phyloP scores from a whole-genome alignment of 352 stramenopile genomes.

The Phytophthora tentaculata region DNA sequence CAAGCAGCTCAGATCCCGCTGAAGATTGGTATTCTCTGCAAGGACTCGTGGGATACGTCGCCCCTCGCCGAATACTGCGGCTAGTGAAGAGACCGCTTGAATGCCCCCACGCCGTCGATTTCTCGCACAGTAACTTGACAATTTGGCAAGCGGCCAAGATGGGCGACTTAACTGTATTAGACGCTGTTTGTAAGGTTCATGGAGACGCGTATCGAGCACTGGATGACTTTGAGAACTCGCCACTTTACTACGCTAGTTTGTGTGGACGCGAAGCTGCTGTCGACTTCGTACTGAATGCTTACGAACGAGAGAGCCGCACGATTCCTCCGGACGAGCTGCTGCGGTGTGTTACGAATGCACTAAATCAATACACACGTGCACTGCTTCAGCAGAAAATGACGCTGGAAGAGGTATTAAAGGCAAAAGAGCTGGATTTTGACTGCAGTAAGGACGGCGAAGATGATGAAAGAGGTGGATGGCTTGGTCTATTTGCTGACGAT shows the following conservation, averaged over 20 bases:
- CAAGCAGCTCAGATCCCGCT: background rate
- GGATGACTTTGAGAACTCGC: slow-evolving; percentile 43
- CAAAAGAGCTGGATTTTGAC: slow-evolving; percentile 14
- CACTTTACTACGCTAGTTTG: slow-evolving; percentile 46
- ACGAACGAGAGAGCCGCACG: slow-evolving; percentile 14
- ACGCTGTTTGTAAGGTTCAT: slow-evolving; percentile 27
- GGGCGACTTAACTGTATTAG: slow-evolving; percentile 25
- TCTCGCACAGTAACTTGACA: slow-evolving; percentile 30
- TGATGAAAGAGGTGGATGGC: slow-evolving; percentile 16
- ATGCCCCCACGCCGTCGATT: slow-evolving; percentile 9
- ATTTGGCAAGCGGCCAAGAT: slow-evolving; percentile 49
- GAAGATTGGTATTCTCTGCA: slow-evolving; percentile 35
- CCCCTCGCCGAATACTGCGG: slow-evolving; percentile 30
- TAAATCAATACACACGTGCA: slow-evolving; percentile 28
- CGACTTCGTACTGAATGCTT: slow-evolving; percentile 35
- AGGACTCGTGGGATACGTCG: slow-evolving; percentile 33
- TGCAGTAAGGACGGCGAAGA: slow-evolving; percentile 5
- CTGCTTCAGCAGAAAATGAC: slow-evolving; percentile 43
- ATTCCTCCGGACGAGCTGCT: slow-evolving; percentile 37
- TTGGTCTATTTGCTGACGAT: slow-evolving; percentile 26
- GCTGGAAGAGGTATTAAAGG: slow-evolving; percentile 29
- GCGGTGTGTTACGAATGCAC: slow-evolving; percentile 46
- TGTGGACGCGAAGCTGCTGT: slow-evolving; percentile 35
- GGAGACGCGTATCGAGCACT: slow-evolving; percentile 30
- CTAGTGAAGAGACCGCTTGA: slow-evolving; percentile 27